Evolutionary conservation across 1,284 basidiomycete species (phyloP), one percentile per base, ranked within the genome.

Genomic region (Cutaneotrichosporon mucoides): DNA sequence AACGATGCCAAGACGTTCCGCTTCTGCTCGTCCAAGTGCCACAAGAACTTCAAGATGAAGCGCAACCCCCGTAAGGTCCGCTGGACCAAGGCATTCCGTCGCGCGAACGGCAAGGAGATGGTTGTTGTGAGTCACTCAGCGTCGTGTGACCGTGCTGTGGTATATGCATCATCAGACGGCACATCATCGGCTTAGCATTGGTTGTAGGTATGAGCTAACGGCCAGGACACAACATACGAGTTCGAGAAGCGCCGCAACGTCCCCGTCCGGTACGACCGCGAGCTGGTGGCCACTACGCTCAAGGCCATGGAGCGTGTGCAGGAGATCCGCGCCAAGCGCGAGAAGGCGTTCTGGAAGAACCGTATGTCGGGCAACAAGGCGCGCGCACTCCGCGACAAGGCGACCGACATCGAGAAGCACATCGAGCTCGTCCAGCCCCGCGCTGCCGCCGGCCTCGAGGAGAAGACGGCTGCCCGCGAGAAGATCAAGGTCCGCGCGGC

Each of bases 31-130:
- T 93, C 92, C 73, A 97, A 97, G 89, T 98, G 92, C 76, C 90
- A 95, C 78, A 97, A 97, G 80, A 97, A 96, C 80, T 97, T 97
- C 85, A 97, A 97, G 81, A 97, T 99, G 95, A 99, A 99, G 83
- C 89, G 96, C 53, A 99, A 99, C 81, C 96, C 96, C 51, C 87
- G 96, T 66, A 99, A 99, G 81, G 94, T 99, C 53, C 85, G 92
- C 71, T 99, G 96, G 96, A 99, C 96, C 56, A 99, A 99, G 80
- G 96, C 96, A 13, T 99, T 99, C 85, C 86, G 96, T 69, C 97
- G 95, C 78, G 92, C 96, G 33, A 91, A 93, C 60, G 96, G 96
- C 66, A 99, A 99, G 82, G 96, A 99, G 81, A 99, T 99, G 96
- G 95, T 91, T 11, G 90, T 99, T 72, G 92, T 94, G 73, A 78